Base-by-base conservation (phyloP, 2,329 filamentous ascomycete genomes). In the Colletotrichum plurivorum region DNA sequence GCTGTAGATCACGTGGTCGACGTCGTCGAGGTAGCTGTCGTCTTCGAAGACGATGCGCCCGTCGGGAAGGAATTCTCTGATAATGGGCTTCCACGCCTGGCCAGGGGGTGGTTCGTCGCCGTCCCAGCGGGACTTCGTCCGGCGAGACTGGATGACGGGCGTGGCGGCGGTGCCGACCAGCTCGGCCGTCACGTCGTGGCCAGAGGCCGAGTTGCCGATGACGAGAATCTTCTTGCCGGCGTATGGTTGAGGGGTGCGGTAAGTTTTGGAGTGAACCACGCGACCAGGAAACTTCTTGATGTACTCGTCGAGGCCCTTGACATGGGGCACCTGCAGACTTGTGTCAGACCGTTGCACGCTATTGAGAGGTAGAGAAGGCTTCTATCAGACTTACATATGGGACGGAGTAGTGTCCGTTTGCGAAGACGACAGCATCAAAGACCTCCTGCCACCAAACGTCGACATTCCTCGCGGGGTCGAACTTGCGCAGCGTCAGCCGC, bases 401-500 rank as follows among this genome's bases (percentile, higher is more conserved):
- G 3, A 84, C 75, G 0, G 82, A 79, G 31, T 84, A 84, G 55
- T 84, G 83, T 0, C 83, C 83, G 12, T 83, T 84, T 1, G 82
- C 82, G 2, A 84, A 66, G 1, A 84, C 63, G 0, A 84, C 78
- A 0, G 82, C 83, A 53, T 84, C 82, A 39, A 87, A 88, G 0
- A 76, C 71, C 31, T 88, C 85, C 55, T 84, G 78, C 85, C 87
- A 88, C 87, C 87, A 89, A 1, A 82, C 53, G 64, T 89, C 87
- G 0, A 85, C 77, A 9, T 81, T 75, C 2, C 78, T 77, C 1
- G 79, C 72, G 0, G 79, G 71, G 58, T 88, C 84, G 49, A 85
- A 76, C 66, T 81, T 82, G 10, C 86, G 78, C 1, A 89, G 76
- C 0, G 82, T 85, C 13, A 88, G 72, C 25, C 77, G 83, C 86